Base-by-base conservation (phyloP, 345 rosid genomes). In the Gossypium rotundifolium region DNA sequence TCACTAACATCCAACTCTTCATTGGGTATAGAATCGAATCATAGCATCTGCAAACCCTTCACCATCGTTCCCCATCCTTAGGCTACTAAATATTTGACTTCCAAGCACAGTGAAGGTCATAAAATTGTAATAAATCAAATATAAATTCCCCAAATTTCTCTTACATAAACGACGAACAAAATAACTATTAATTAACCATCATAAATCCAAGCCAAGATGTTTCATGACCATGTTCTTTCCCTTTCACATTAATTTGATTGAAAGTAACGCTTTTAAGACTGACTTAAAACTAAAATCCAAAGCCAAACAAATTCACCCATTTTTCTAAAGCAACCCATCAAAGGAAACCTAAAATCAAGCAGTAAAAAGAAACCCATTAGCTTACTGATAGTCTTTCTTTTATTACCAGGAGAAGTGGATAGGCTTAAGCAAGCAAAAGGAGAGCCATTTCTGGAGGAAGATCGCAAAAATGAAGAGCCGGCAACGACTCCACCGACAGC, bases 351-450 rank as follows among this genome's bases (percentile, higher is more conserved):
- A 71, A 55, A 71, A 54, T 3, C 65, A 22, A 65, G 52, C 22
- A n/a, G 25, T 10, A 5, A 23, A 16, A 57, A 65, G 5, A 60
- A 16, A 46, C 3, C 4, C 20, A 20, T 44, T 45, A 0, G 9
- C 25, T 40, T 13, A 42, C 23, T 12, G 40, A 46, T 0, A 27
- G 59, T n/a, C 38, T 9, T n/a, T 10, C 5, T 27, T 64, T 23
- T 3, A 11, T 82, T 80, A 89, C 91, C 72, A 55, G 89, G 66
- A 25, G 76, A 62, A 22, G 86, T 54, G 49, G 81, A 79, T 20
- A 81, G 73, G 78, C 80, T 76, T 54, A 88, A 53, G 80, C 87
- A 84, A 75, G 94, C 88, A 59, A 86, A 86, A 14, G 85, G 83
- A 33, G 75, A 49, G 74, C 72, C 83, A 51, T 45, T 77, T 20